phyloP scores from a whole-genome alignment of 768 basidiomycete genomes.

The Lactarius pseudohatsudake region DNA sequence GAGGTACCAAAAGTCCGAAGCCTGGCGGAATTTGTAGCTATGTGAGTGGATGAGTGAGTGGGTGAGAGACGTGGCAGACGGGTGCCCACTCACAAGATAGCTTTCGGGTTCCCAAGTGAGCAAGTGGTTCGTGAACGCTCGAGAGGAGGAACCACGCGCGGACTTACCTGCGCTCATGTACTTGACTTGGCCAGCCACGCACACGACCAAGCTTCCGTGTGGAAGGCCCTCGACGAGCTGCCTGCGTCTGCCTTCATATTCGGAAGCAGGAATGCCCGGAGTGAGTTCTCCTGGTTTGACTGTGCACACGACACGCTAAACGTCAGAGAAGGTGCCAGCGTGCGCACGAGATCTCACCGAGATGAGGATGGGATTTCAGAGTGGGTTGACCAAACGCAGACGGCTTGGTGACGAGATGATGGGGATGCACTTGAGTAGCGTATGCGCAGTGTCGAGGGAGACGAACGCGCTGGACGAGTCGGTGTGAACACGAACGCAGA shows the following conservation, averaged over 20 bases:
- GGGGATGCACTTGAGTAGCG: conserved; percentile 20
- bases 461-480: neutral
- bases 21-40: conserved; percentile 95
- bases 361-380: conserved; percentile 45
- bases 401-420: conserved; percentile 36
- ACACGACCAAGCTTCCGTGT: conserved; percentile 44
- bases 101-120: neutral
- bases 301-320: neutral
- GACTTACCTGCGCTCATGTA: conserved; percentile 39
- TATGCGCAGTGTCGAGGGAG: conserved; percentile 1
- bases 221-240: conserved; percentile 44
- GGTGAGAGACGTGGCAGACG: neutral
- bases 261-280: conserved; percentile 42
- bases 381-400: conserved; percentile 46
- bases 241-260: conserved; percentile 44
- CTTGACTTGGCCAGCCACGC: conserved; percentile 46
- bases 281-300: conserved; percentile 42
- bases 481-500: conserved; percentile 1
- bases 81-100: neutral
- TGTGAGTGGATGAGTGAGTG: conserved; percentile 30
- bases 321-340: neutral
- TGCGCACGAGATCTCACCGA: conserved; percentile 30
- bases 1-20: conserved; percentile 92
- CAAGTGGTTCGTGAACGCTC: conserved; percentile 27
- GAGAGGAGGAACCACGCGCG: neutral